These are phyloP conservation scores for Candida michaelii DNA, from an alignment of 805 yeast species.

Conservation along the genomic window DNA sequence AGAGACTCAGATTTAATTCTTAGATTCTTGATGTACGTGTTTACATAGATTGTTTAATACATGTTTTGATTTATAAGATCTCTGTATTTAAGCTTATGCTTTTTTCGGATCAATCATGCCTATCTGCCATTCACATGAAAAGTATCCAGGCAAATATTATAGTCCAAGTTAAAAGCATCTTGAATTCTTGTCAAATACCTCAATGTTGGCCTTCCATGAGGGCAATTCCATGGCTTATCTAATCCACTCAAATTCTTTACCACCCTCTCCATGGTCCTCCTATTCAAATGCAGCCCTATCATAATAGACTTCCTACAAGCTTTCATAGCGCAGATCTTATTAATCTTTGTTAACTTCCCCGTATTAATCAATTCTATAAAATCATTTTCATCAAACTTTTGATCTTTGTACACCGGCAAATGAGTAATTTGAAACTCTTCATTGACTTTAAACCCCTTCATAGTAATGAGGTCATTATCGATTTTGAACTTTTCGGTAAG, in stretches of 20 bases:
- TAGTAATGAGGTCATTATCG: slow-evolving; percentile 49
- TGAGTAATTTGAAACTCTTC: slow-evolving; percentile 50
- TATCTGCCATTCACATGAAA: too few relatives aligned
- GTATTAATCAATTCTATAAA: slow-evolving; percentile 71
- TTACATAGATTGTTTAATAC: slow-evolving; percentile 43
- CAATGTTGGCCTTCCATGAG: slow-evolving; percentile 98
- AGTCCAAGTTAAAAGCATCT: slow-evolving; percentile 16
- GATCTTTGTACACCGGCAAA: slow-evolving; percentile 71
- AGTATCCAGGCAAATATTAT: too few relatives aligned
- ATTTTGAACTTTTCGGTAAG: slow-evolving; percentile 77
- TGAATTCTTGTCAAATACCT: slow-evolving; percentile 55
- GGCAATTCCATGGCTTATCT: slow-evolving; percentile 95
- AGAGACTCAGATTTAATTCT: too few relatives aligned
- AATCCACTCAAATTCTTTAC: slow-evolving; percentile 66
- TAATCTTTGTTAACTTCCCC: slow-evolving; percentile 55
- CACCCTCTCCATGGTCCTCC: slow-evolving; percentile 61
- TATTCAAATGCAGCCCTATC: slow-evolving; percentile 77
- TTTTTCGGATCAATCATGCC: too few relatives aligned
- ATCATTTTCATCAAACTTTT: slow-evolving; percentile 65
- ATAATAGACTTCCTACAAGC: slow-evolving; percentile 93
- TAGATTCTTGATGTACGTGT: too few relatives aligned
- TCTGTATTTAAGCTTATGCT: too few relatives aligned
- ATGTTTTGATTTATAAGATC: not conserved
- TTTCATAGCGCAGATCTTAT: slow-evolving; percentile 87
- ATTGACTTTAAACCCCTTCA: slow-evolving; percentile 75